These are phyloP conservation scores for Catharanthus roseus DNA, from an alignment of 257 asterid genomes.

Conservation along the genomic window DNA sequence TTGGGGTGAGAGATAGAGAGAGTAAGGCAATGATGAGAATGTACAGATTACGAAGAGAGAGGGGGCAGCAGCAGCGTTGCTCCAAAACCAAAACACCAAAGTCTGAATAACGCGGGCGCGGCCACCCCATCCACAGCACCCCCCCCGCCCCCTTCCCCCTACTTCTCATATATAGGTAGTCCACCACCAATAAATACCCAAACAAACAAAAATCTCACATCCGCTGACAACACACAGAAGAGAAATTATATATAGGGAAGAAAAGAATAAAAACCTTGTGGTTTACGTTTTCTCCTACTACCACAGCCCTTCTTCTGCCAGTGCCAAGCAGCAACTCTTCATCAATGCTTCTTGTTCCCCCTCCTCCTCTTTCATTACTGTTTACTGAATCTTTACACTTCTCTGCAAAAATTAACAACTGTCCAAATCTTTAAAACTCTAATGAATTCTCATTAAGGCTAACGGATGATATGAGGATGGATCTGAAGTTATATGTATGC, in stretches of 20 bases:
- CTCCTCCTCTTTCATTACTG: conserved; percentile 4
- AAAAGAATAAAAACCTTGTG: conserved; percentile 24
- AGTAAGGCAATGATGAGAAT: conserved; percentile 33
- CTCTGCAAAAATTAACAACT: too few relatives aligned
- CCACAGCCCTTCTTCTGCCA: not conserved
- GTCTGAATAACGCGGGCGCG: conserved; percentile 10
- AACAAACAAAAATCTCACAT: not conserved
- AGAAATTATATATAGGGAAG: not conserved
- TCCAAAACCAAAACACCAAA: conserved; percentile 7
- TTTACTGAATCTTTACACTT: conserved; percentile 7
- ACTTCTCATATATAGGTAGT: not conserved
- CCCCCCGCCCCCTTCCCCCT: not conserved
- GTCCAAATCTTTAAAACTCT: too few relatives aligned
- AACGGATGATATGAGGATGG: not conserved
- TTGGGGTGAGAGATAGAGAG: conserved; percentile 18
- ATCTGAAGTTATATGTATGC: too few relatives aligned
- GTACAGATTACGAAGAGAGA: conserved; percentile 8
- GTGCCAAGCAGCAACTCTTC: too few relatives aligned
- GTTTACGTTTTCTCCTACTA: conserved; percentile 17
- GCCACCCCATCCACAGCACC: too few relatives aligned
- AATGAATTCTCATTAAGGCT: too few relatives aligned
- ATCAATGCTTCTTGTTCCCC: conserved; percentile 22
- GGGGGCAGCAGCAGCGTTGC: not conserved
- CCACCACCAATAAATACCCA: conserved; percentile 10
- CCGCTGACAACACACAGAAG: too few relatives aligned